phyloP scores from a whole-genome alignment of 495 filamentous ascomycete genomes.

The Podospora pseudopauciseta region DNA sequence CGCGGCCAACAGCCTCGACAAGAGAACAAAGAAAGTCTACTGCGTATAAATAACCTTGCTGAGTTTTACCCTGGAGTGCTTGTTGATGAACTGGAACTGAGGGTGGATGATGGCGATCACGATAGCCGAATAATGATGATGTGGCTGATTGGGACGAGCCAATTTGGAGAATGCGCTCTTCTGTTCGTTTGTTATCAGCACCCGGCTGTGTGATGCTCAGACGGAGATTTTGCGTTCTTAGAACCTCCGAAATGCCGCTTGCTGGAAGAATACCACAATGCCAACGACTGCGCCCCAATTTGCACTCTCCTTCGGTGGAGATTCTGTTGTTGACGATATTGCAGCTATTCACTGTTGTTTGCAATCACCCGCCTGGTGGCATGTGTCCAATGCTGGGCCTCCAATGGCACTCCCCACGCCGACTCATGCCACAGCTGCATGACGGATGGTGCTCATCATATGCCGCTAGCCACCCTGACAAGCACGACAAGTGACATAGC shows the following conservation, averaged over 20 bases:
- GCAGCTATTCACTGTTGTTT: not conserved
- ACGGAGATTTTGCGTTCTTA: not conserved
- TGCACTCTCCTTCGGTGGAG: not conserved
- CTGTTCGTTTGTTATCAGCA: not conserved
- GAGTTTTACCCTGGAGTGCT: no score
- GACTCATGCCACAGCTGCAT: not conserved
- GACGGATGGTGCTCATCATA: not conserved
- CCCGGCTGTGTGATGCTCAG: not conserved
- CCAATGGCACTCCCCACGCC: not conserved
- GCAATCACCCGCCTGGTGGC: not conserved
- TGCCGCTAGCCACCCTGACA: not conserved
- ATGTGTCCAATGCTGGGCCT: not conserved
- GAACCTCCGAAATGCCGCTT: not conserved
- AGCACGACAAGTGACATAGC: slow-evolving; percentile 4
- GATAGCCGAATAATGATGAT: not conserved
- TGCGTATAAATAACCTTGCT: no score
- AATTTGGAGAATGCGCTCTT: not conserved
- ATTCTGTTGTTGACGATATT: not conserved
- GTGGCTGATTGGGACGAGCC: not conserved
- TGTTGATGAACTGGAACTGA: not conserved
- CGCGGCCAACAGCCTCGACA: not conserved
- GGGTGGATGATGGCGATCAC: not conserved
- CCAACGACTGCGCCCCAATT: not conserved
- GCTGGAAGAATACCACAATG: not conserved
- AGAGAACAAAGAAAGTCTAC: not conserved